Base-by-base conservation (phyloP, 306 rosid species). In the Macrotyloma uniflorum region DNA sequence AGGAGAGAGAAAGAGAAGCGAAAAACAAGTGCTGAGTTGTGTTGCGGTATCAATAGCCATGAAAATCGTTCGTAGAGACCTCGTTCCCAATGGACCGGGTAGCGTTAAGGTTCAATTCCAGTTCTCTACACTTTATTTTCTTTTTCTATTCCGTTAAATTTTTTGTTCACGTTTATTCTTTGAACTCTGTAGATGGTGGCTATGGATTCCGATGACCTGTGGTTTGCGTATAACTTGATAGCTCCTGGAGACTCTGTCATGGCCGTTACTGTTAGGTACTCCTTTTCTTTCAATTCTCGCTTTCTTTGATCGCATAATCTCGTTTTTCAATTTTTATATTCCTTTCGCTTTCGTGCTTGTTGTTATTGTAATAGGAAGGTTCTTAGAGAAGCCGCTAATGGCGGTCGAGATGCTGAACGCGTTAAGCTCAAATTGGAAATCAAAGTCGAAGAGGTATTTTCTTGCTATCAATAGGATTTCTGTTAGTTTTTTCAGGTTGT, bases 341-440 rank as follows among this genome's bases (percentile, higher is more conserved):
- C n/a, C 2, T 36, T 38, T 8, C 12, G 42, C 8, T 36, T 62
- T 30, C 6, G 10, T 35, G 16, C 38, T 76, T 63, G 42, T 66
- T 63, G 43, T 5, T 5, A 65, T n/a, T 74, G 62, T 51, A 22
- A 85, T 33, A 95, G 99, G 89, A 95, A 95, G 86, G 99, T 95
- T 80, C 67, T 95, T 16, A 86, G 93, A 83, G 93, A 95, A 80
- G 87, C 49, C 14, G 93, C 96, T 83, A 54, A 87, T 74, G 99
- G 99, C 23, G 96, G 97, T 79, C 83, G 99, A 74, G 98, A 95
- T 49, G 93, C 98, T 1, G 96, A 93, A 74, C 92, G 98, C 7
- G 82, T 90, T 45, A 95, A 95, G 79, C 88, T 95, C 53, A 95
- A 93, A 82, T 75, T 95, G 87, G 99, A 95, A 85, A 80, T 95